Base-by-base conservation (phyloP, 768 basidiomycete genomes). In the Boletus coccyginus region DNA sequence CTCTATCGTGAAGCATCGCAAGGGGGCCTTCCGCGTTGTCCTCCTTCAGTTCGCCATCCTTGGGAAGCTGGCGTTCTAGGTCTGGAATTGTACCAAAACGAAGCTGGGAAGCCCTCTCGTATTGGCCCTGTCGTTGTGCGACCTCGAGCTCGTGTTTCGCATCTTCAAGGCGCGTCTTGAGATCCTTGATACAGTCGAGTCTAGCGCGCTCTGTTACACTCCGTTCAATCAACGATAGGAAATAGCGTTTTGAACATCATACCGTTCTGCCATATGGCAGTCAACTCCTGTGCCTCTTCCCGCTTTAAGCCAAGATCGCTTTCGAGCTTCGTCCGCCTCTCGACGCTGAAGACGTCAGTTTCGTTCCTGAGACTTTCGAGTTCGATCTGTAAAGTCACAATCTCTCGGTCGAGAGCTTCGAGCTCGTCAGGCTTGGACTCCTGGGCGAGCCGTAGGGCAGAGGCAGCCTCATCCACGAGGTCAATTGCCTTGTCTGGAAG, bases 401-500 rank as follows among this genome's bases (percentile, higher is more conserved):
- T 87, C 56, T 91, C 88, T 39, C 94, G 78, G 56, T 94, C 90
- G 12, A 95, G 80, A 1, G 79, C 77, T 66, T 97, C 92, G 1
- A 96, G 78, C 53, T 87, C 87, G 52, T 92, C 88, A 0, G 94
- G 94, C 66, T 94, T 92, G 33, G 84, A 87, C 66, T 94, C 92
- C 65, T 94, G 94, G 0, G 93, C 90, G 5, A 97, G 83, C 0
- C 92, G 84, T 6, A 98, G 77, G 0, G 92, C 80, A 2, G 91
- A 90, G 1, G 92, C 90, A 4, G 94, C 94, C 71, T 98, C 96
- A 70, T 98, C 96, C 1, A 98, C 84, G 3, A 97, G 80, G 69
- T 96, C 92, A 42, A 93, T 91, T 11, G 91, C 89, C 68, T 95
- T 95, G 73, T 97, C 94, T 0, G 94, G 94, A 2, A 96, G 79